phyloP scores from a whole-genome alignment of 805 yeast species.

The Hanseniaspora guilliermondii region DNA sequence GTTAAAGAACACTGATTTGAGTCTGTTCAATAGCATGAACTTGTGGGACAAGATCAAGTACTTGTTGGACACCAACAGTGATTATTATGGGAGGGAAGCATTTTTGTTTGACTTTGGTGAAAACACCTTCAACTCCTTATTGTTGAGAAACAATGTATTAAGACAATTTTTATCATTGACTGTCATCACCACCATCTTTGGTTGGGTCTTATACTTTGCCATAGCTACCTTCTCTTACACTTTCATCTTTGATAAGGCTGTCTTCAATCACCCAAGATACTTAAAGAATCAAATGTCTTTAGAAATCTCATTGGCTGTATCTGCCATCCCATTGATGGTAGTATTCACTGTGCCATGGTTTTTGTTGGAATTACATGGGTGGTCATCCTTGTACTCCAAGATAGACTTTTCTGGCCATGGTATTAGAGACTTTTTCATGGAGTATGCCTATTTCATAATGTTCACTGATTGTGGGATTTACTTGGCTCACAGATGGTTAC shows the following conservation, averaged over 20 bases:
- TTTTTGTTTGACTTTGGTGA: slow-evolving; percentile 43
- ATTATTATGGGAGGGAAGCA: slow-evolving; percentile 52
- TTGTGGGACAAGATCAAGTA: slow-evolving; percentile 12
- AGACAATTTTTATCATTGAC: slow-evolving; percentile 63
- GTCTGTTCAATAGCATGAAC: slow-evolving; percentile 14
- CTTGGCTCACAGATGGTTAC: slow-evolving; percentile 81
- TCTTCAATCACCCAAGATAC: slow-evolving; percentile 91
- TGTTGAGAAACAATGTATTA: slow-evolving; percentile 57
- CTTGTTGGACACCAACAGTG: slow-evolving; percentile 24
- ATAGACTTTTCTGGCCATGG: slow-evolving; percentile 55
- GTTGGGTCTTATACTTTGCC: slow-evolving; percentile 66
- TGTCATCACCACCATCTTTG: slow-evolving; percentile 63
- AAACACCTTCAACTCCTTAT: slow-evolving; percentile 50
- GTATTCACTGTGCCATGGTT: slow-evolving; percentile 82
- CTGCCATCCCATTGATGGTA: slow-evolving; percentile 86
- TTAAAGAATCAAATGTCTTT: slow-evolving; percentile 82
- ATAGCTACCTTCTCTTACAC: slow-evolving; percentile 68
- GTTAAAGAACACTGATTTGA: slow-evolving; percentile 1
- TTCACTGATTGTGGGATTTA: slow-evolving; percentile 93
- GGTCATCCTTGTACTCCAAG: slow-evolving; percentile 62
- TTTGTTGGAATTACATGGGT: slow-evolving; percentile 68
- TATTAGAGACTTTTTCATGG: slow-evolving; percentile 49
- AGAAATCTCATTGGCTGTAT: slow-evolving; percentile 66
- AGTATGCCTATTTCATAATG: slow-evolving; percentile 67
- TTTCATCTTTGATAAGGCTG: slow-evolving; percentile 72